Percentiles rank a stretch among this genome's conserved stretches.
These are phyloP conservation scores for Nicotiana otophora DNA, from an alignment of 257 asterid species.

Conservation along the genomic window DNA sequence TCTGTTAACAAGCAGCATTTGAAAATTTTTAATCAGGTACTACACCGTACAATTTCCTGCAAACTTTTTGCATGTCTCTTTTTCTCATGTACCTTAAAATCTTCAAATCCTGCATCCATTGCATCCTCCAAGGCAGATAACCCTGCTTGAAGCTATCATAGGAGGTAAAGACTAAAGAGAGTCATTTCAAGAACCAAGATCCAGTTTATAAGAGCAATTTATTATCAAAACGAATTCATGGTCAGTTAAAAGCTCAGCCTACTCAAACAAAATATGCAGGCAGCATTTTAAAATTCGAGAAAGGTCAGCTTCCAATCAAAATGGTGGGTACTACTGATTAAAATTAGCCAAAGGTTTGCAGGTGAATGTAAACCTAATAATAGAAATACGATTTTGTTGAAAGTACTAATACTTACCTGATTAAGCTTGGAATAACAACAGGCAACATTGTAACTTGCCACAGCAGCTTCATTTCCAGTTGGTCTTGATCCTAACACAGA, in stretches of 20 bases:
- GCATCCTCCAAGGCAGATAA: conserved; percentile 75
- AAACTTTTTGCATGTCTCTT: not conserved
- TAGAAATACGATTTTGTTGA: not conserved
- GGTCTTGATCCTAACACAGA: conserved; percentile 87
- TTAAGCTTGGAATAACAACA: conserved; percentile 92
- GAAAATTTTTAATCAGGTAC: not conserved
- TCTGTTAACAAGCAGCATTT: conserved; percentile 31
- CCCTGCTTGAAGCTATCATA: conserved; percentile 73
- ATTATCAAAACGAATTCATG: not conserved
- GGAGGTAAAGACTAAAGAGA: not conserved
- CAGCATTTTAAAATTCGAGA: not conserved
- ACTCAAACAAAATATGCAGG: not conserved
- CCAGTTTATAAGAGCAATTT: not conserved
- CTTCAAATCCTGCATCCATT: conserved; percentile 58
- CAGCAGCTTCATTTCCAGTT: conserved; percentile 58
- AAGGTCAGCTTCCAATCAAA: not conserved
- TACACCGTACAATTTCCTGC: not conserved
- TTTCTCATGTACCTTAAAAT: conserved; percentile 44
- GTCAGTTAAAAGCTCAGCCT: not conserved
- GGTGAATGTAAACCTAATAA: not conserved
- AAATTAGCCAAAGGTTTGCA: not conserved
- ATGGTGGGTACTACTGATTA: not conserved
- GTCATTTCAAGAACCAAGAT: not conserved
- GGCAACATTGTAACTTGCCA: conserved; percentile 88
- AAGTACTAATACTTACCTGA: conserved; percentile 38